Conservation (phyloP, 352 stramenopile genomes). For the Phytopythium boreale region DNA sequence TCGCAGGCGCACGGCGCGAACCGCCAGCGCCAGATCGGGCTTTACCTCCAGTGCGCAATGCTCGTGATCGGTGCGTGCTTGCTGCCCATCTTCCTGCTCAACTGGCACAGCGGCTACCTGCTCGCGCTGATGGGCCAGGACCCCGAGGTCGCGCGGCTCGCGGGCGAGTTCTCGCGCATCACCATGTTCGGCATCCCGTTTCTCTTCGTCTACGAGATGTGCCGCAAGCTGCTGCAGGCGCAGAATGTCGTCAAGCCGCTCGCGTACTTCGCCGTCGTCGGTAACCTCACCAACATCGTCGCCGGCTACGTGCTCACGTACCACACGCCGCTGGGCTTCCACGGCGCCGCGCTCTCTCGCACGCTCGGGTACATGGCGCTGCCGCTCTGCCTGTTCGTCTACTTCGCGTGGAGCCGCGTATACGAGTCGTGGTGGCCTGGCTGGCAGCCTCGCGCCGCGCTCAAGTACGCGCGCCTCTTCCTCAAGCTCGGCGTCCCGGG, state of each 20-base stretch:
- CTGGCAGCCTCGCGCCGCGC: conserved; percentile 51
- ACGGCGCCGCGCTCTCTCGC: conserved; percentile 63
- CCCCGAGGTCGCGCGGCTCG: conserved; percentile 33
- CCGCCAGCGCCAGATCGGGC: conserved; percentile 48
- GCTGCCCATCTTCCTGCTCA: conserved; percentile 37
- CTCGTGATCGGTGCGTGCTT: conserved; percentile 43
- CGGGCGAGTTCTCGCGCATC: conserved; percentile 47
- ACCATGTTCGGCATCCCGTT: conserved; percentile 53
- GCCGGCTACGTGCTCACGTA: conserved; percentile 69
- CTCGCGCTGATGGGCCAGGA: conserved; percentile 48
- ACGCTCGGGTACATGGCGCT: conserved; percentile 52
- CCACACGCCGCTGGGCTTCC: conserved; percentile 66
- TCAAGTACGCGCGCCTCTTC: conserved; percentile 51
- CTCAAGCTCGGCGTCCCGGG: conserved; percentile 55
- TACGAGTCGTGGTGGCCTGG: conserved; percentile 57
- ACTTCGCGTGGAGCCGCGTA: conserved; percentile 35
- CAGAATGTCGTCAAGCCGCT: conserved; percentile 68
- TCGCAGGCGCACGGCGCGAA: conserved; percentile 59
- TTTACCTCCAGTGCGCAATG: conserved; percentile 58
- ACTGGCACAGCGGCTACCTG: conserved; percentile 49
- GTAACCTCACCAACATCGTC: conserved; percentile 60
- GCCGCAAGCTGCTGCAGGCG: conserved; percentile 67
- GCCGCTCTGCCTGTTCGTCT: conserved; percentile 44
- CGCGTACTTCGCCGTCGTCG: conserved; percentile 41
- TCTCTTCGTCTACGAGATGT: conserved; percentile 58